Base-by-base conservation (phyloP, 2,329 filamentous ascomycete species). In the Xylariaceae sp. region DNA sequence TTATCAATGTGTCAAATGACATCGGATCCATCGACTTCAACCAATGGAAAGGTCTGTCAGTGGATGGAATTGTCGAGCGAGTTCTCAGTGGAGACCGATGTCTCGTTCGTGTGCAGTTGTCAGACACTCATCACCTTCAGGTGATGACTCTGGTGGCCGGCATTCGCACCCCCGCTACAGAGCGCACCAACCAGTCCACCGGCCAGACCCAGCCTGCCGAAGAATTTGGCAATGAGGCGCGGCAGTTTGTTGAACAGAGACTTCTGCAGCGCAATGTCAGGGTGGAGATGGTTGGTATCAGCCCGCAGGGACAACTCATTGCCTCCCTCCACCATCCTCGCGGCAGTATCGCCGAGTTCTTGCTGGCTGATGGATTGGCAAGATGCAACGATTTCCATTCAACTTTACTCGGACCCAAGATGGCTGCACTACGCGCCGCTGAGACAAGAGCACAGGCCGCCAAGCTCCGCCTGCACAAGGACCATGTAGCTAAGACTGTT, bases 321-420 rank as follows among this genome's bases (percentile, higher is more conserved):
- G 94, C 89, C 58, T 86, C 86, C 53, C 82, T 99, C 49, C 82
- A 92, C 65, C 94, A 99, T 76, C 92, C 92, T 34, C 85, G 88
- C 62, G 94, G 94, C 64, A 96, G 92, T 75, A 96, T 99, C 73
- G 91, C 92, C 63, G 90, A 90, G 66, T 95, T 96, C 74, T 76
- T 99, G 49, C 85, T 99, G 50, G 86, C 93, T 69, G 90, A 92
- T 56, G 94, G 94, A 68, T 81, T 97, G 58, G 94, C 93, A 47
- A 85, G 91, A 70, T 97, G 93, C 78, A 92, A 92, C 65, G 94
- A 99, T 75, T 92, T 94, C 76, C 94, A 99, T 78, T 96, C 93
- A 0, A 95, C 92, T 45, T 81, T 97, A 77, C 83, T 99, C 9
- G 94, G 94, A 50, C 79, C 85, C 53, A 90, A 93, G 69, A 99